A percentile compares a stretch with the other conserved stretches of the same genome.
Conservation (phyloP, 2,329 filamentous ascomycete species). For the Pyrenochaeta sp. region DNA sequence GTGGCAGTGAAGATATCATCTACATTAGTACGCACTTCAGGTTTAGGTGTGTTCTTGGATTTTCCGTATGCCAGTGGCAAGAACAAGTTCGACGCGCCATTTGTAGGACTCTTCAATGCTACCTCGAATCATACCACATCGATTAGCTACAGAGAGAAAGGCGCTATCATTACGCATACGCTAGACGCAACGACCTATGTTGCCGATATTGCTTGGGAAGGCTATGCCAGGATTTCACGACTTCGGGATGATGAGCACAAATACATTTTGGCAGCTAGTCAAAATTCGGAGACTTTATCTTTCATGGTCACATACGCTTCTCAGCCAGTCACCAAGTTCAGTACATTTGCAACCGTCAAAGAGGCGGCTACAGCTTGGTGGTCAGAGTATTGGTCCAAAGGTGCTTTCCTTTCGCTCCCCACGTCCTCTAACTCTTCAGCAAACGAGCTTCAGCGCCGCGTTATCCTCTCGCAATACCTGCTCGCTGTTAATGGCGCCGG, state of each 20-base stretch:
- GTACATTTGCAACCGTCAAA: slow-evolving; percentile 33
- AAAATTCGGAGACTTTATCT: slow-evolving; percentile 31
- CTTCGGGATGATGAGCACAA: slow-evolving; percentile 53
- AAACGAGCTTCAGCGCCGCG: slow-evolving; percentile 61
- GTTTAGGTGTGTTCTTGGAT: slow-evolving; percentile 61
- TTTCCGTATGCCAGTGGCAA: slow-evolving; percentile 59
- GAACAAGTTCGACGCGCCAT: slow-evolving; percentile 65
- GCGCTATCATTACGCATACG: slow-evolving; percentile 55
- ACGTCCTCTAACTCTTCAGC: slow-evolving; percentile 51
- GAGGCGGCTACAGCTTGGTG: slow-evolving; percentile 55
- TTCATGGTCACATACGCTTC: slow-evolving; percentile 37
- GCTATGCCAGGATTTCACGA: slow-evolving; percentile 39
- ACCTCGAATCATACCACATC: slow-evolving; percentile 56
- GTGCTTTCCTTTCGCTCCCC: slow-evolving; percentile 63
- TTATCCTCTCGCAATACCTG: slow-evolving; percentile 63
- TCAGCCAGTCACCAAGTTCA: slow-evolving; percentile 44
- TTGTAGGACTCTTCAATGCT: slow-evolving; percentile 62
- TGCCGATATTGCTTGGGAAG: slow-evolving; percentile 52
- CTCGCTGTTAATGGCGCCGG: slow-evolving; percentile 63
- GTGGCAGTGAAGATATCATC: slow-evolving; percentile 57
- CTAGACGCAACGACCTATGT: slow-evolving; percentile 56
- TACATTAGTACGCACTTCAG: slow-evolving; percentile 47
- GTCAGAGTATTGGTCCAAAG: slow-evolving; percentile 60
- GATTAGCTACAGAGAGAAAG: slow-evolving; percentile 34
- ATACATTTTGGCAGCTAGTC: slow-evolving; percentile 50